Base-by-base conservation (phyloP, 148 eudicot species). In the Pouteria glomerata region DNA sequence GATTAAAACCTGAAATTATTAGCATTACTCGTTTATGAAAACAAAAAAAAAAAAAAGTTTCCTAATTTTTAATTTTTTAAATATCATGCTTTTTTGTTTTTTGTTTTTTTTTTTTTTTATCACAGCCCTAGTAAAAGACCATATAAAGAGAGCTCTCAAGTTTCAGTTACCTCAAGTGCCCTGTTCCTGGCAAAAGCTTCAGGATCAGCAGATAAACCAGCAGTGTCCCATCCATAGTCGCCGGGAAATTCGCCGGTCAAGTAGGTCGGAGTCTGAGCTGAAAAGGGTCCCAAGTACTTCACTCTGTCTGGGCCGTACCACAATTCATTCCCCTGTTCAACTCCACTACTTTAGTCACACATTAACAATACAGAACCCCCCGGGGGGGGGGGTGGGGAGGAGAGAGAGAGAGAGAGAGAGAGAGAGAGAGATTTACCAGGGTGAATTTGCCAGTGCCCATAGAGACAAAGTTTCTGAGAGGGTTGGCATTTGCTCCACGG, bases 281-380 rank as follows among this genome's bases (percentile, higher is more conserved):
- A 91, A 71, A 91, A 91, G 34, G 91, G n/a, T n/a, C n/a, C n/a
- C n/a, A n/a, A n/a, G n/a, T n/a, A n/a, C n/a, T n/a, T n/a, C n/a
- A n/a, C n/a, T n/a, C 93, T 76, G 81, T 91, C 91, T 10, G 97
- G 94, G 63, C 93, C 97, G 71, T 91, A 91, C 97, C 97, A 91
- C 78, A 91, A 67, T 0, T 91, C 91, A 81, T 86, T 88, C 23
- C 88, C 63, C 97, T 91, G 52, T 66, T 35, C 52, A 61, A 71
- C 64, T 63, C 66, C 41, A 34, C 3, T 29, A 68, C 14, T 56
- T 56, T 14, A 52, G 6, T 29, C 8, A 21, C 30, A 23, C 29
- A 1, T 7, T 2, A 18, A 69, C 42, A 62, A 50, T 24, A 48
- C 8, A 1, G 30, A 26, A 61, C 5, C 31, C 0, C 19, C 1